phyloP scores from a whole-genome alignment of 257 asterid species.

The Solanum phureja region DNA sequence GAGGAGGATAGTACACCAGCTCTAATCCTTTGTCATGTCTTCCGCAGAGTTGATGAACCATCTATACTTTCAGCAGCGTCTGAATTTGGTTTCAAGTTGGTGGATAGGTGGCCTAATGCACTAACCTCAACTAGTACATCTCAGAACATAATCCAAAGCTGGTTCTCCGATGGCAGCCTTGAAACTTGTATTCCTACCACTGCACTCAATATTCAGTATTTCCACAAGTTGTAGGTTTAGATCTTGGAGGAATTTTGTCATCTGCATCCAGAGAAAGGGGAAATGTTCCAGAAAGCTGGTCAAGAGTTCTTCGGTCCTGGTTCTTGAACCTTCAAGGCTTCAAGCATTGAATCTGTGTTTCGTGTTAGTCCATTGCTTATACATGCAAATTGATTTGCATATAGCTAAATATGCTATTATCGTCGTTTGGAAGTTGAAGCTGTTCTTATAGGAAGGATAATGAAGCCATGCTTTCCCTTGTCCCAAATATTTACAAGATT shows the following conservation, averaged over 20 bases:
- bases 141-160: constrained; percentile 23
- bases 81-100: constrained; percentile 42
- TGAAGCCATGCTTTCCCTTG: not conserved
- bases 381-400: not conserved
- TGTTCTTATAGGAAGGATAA: not conserved
- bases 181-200: constrained; percentile 28
- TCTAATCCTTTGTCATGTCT: constrained; percentile 68
- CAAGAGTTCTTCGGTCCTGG: not conserved
- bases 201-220: constrained; percentile 68
- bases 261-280: not conserved
- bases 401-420: not conserved
- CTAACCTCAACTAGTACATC: constrained; percentile 7
- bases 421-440: not conserved
- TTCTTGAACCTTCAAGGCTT: not conserved
- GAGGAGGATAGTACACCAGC: constrained; percentile 20
- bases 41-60: constrained; percentile 78
- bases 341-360: not conserved
- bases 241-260: not conserved
- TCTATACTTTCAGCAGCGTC: constrained; percentile 59
- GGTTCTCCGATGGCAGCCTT: constrained; percentile 34
- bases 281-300: not conserved
- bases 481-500: not conserved
- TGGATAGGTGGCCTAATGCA: constrained; percentile 50
- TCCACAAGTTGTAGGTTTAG: constrained; percentile 21
- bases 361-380: not conserved